A percentile compares a stretch with the other conserved stretches of the same genome.
phyloP scores from a whole-genome alignment of 78 protist species.

The Cavenderia fasciculata region DNA sequence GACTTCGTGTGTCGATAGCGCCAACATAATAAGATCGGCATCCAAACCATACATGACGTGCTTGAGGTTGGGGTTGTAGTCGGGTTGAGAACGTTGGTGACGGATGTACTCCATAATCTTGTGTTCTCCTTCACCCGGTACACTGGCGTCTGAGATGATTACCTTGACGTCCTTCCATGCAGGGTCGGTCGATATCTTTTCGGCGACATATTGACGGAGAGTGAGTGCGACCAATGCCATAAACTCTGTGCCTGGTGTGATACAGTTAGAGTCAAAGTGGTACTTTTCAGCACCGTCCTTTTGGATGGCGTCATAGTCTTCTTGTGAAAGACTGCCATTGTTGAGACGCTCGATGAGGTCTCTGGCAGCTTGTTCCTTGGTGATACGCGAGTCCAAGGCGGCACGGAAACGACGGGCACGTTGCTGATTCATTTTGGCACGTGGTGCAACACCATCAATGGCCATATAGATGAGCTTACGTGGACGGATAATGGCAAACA shows the following conservation, averaged over 20 bases:
- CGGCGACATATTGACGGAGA: constrained; percentile 83
- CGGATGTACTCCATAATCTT: constrained; percentile 96
- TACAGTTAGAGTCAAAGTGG: constrained; percentile 91
- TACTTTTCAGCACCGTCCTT: neutral
- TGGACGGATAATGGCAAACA: constrained; percentile 92
- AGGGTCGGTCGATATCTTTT: constrained; percentile 63
- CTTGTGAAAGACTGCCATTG: constrained; percentile 3
- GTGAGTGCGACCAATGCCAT: constrained; percentile 89
- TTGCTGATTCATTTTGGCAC: constrained; percentile 98
- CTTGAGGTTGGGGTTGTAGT: constrained; percentile 80
- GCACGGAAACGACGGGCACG: constrained; percentile 95
- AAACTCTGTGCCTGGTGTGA: constrained; percentile 98
- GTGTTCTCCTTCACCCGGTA: constrained; percentile 97
- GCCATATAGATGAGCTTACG: constrained; percentile 93
- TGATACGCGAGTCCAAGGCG: constrained; percentile 83
- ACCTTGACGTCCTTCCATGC: constrained; percentile 79
- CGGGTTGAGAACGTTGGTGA: constrained; percentile 76
- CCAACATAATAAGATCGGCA: constrained; percentile 99
- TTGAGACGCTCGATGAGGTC: neutral
- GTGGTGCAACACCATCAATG: constrained; percentile 97
- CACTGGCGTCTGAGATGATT: constrained; percentile 60
- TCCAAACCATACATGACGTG: constrained; percentile 95
- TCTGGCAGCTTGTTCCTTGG: neutral
- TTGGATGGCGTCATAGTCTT: constrained; percentile 9
- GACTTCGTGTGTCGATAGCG: constrained; percentile 98